Evolutionary conservation across 2,329 filamentous ascomycete genomes (phyloP), one percentile per base, ranked within the genome.

Genomic region (Chaetothyriales sp.): DNA sequence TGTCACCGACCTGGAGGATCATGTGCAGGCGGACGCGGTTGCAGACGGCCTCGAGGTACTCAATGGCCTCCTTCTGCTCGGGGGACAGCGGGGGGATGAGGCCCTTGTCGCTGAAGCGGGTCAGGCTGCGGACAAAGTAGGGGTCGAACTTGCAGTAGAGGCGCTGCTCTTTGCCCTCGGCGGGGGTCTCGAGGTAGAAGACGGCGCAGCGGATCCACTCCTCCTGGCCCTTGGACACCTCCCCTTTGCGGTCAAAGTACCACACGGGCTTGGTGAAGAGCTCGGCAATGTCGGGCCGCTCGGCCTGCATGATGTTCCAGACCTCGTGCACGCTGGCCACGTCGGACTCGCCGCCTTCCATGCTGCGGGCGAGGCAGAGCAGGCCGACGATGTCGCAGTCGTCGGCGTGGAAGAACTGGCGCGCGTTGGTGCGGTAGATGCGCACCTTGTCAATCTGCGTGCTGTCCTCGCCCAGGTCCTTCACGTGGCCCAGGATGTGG

Each of bases 231-330:
- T 73, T 69, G 19, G 80, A 84, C 1, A 78, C 79, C 71, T 94
- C 87, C 9, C 87, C 87, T 71, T 94, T 94, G 50, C 87, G 82
- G 67, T 94, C 87, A 65, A 93, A 90, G 70, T 93, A 92, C 87
- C 87, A 94, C 56, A 87, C 79, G 0, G 87, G 86, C 64, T 81
- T 70, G 1, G 84, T 83, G 49, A 94, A 72, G 5, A 81, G 74
- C 64, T 84, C 79, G 0, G 86, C 82, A 1, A 93, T 82, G 61
- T 90, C 86, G 0, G 86, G 86, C 20, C 85, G 75, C 63, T 90
- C 79, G 42, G 66, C 67, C 63, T 87, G 84, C 36, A 94, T 73
- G 39, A 76, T 76, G 67, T 94, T 94, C 79, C 84, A 94, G 42
- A 93, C 84, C 58, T 81, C 71, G 65, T 94, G 87, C 18, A 81